These are phyloP conservation scores for Lasiodiplodia gonubiensis DNA, from an alignment of 2,329 filamentous ascomycete genomes.

Conservation along the genomic window DNA sequence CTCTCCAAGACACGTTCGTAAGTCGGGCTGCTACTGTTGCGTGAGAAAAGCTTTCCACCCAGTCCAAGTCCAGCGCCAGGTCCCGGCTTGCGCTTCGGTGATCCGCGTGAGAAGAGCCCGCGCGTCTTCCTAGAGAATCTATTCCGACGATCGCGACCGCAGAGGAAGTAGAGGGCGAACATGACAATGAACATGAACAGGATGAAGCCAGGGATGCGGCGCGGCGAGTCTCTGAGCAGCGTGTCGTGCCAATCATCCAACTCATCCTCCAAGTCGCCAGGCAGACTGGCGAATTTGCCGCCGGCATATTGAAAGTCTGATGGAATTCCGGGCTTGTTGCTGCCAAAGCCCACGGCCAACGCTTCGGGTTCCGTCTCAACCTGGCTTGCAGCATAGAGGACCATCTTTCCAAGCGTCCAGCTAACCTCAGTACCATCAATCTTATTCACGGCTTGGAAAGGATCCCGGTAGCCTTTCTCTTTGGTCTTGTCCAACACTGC, in stretches of 20 bases:
- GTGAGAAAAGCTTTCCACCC: constrained; percentile 54
- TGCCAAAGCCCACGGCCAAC: constrained; percentile 89
- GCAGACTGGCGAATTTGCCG: constrained; percentile 52
- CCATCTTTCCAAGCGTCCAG: constrained; percentile 97
- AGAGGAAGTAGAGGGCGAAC: constrained; percentile 73
- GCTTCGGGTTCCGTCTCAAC: constrained; percentile 57
- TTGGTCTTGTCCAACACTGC: constrained; percentile 71
- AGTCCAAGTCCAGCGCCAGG: constrained; percentile 32
- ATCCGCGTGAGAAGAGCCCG: constrained; percentile 52
- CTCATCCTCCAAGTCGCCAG: constrained; percentile 54
- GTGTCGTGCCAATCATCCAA: constrained; percentile 61
- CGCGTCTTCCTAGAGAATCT: constrained; percentile 61
- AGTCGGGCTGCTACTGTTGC: constrained; percentile 49
- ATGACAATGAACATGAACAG: constrained; percentile 77
- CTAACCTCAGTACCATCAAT: constrained; percentile 91
- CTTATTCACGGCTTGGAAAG: constrained; percentile 92
- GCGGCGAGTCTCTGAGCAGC: constrained; percentile 68
- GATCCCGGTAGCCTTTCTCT: constrained; percentile 75
- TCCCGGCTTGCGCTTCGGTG: constrained; percentile 36
- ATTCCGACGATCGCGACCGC: constrained; percentile 76
- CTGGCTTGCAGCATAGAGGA: constrained; percentile 91
- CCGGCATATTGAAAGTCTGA: constrained; percentile 84
- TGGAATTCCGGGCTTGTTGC: constrained; percentile 73
- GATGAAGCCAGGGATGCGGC: constrained; percentile 74
- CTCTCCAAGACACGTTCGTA: constrained; percentile 91